Percentiles rank a stretch among this genome's conserved stretches.
Conservation (phyloP, 2,329 filamentous ascomycete species). For the Hortaea werneckii region DNA sequence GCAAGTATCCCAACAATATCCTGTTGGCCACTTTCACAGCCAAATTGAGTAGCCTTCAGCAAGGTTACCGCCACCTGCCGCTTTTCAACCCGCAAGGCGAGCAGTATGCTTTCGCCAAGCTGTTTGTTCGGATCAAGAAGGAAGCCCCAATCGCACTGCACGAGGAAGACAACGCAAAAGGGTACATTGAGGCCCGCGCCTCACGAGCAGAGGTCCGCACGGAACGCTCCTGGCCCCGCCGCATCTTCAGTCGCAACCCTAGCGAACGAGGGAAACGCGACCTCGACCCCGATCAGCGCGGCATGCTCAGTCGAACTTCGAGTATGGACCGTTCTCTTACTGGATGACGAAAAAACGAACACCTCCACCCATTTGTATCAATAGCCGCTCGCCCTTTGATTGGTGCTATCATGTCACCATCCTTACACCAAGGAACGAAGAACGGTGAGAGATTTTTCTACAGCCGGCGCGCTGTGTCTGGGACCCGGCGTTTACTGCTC, state of each 20-base stretch:
- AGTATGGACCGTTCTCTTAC: slow-evolving; percentile 21
- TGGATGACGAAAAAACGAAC: neutral
- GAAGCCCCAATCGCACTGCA: slow-evolving; percentile 27
- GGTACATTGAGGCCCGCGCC: slow-evolving; percentile 16
- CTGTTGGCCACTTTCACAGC: slow-evolving; percentile 83
- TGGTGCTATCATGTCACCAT: neutral
- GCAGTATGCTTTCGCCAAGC: slow-evolving; percentile 85
- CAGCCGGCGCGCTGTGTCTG: neutral
- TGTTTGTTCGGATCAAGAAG: slow-evolving; percentile 80
- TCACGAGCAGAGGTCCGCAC: slow-evolving; percentile 22
- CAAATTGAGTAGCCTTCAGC: slow-evolving; percentile 78
- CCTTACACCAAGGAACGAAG: neutral
- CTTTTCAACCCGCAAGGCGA: slow-evolving; percentile 82
- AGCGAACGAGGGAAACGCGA: slow-evolving; percentile 28
- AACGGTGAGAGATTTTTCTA: neutral
- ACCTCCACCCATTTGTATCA: neutral
- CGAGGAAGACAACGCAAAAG: slow-evolving; percentile 18
- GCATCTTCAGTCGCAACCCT: slow-evolving; percentile 34
- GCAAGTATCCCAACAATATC: slow-evolving; percentile 49
- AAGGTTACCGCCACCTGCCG: slow-evolving; percentile 86
- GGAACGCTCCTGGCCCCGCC: slow-evolving; percentile 30
- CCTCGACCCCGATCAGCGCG: slow-evolving; percentile 17
- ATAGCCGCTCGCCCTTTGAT: neutral
- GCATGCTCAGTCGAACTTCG: slow-evolving; percentile 22
- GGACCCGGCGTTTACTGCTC: neutral